Evolutionary conservation across 306 rosid genomes (phyloP).

Genomic region (Cicer pinnatifidum): DNA sequence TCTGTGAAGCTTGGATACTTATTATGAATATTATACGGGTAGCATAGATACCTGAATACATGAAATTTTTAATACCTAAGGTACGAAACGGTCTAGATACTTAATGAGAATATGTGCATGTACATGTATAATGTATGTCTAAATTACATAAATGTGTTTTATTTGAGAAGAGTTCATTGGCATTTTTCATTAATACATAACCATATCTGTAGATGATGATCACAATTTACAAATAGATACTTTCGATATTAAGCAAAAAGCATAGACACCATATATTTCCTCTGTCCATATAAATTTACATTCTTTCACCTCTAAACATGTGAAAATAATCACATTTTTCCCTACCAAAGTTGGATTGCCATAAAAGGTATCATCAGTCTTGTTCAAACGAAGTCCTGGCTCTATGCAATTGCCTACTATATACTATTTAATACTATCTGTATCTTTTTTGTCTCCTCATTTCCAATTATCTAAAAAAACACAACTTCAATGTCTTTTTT

Average conservation of each 20-base stretch:
- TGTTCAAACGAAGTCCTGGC: not conserved
- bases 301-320: slow-evolving; percentile 1
- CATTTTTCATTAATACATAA: not conserved
- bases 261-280: not conserved
- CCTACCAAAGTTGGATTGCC: not conserved
- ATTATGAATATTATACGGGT: not conserved
- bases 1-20: not conserved
- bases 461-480: not conserved
- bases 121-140: not conserved
- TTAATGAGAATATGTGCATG: not conserved
- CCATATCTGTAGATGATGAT: not conserved
- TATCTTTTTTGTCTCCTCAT: not conserved
- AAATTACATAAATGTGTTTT: not conserved
- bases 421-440: not conserved
- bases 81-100: not conserved
- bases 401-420: not conserved
- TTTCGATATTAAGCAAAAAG: not conserved
- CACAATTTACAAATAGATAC: not conserved
- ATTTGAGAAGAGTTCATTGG: not conserved
- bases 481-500: not conserved
- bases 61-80: not conserved
- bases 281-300: not conserved
- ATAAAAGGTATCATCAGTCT: not conserved
- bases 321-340: not conserved
- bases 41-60: not conserved